Evolutionary conservation across 1,284 basidiomycete genomes (phyloP).

Genomic region (Ganoderma multipileum): DNA sequence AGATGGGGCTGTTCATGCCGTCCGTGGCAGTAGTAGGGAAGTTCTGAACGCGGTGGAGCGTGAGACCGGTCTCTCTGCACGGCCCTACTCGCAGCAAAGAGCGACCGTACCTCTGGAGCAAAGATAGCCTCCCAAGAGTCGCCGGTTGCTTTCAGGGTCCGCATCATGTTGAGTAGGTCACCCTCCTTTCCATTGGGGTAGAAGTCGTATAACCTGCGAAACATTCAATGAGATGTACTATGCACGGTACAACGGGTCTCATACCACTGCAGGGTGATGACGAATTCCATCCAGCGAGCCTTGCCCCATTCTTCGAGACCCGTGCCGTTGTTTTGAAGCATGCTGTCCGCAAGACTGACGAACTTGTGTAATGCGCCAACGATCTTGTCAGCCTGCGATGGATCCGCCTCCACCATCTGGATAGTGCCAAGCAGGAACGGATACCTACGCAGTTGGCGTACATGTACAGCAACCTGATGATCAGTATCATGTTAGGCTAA

Average conservation of each 20-base stretch:
- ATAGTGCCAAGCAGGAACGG: constrained; percentile 60
- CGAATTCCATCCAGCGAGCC: constrained; percentile 63
- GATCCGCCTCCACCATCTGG: constrained; percentile 57
- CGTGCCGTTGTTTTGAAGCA: constrained; percentile 52
- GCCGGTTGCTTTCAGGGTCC: constrained; percentile 54
- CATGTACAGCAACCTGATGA: background rate
- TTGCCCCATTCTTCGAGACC: constrained; percentile 57
- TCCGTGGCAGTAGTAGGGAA: constrained; percentile 48
- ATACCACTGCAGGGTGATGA: constrained; percentile 58
- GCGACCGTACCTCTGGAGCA: constrained; percentile 27
- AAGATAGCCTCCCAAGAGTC: constrained; percentile 52
- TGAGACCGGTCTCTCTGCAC: background rate
- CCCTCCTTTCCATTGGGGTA: constrained; percentile 55
- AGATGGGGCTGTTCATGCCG: constrained; percentile 38
- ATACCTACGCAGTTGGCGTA: constrained; percentile 42
- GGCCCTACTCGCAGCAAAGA: background rate
- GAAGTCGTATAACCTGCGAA: constrained; percentile 51
- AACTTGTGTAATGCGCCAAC: constrained; percentile 57
- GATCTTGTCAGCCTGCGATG: constrained; percentile 48
- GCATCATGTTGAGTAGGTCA: constrained; percentile 60
- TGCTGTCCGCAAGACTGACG: constrained; percentile 33
- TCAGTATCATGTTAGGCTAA: background rate
- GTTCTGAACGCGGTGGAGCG: constrained; percentile 37
- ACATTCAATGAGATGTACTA: background rate
- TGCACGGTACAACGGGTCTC: constrained; percentile 36